Conservation (phyloP, 1,139 yeast genomes). For the Pneumocystis jirovecii region DNA sequence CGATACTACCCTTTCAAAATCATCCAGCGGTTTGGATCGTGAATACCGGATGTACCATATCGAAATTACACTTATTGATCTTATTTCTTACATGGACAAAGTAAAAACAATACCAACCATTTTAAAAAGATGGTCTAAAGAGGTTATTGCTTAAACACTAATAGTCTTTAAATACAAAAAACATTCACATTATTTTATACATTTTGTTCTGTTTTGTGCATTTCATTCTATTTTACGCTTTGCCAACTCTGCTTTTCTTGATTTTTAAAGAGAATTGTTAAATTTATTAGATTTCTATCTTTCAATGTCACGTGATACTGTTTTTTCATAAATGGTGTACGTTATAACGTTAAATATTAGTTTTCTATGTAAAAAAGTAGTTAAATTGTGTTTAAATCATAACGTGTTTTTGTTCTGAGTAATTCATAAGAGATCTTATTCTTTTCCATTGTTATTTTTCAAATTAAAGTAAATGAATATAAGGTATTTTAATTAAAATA, state of each 20-base stretch:
- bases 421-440: no score
- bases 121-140: neutral
- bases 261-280: no score
- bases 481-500: neutral
- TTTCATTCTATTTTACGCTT: neutral
- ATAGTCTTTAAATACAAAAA: no score
- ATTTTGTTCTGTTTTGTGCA: no score
- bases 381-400: neutral
- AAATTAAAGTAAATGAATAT: neutral
- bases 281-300: no score
- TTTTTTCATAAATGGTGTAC: neutral
- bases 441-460: neutral
- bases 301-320: neutral
- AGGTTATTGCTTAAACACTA: neutral
- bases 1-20: neutral
- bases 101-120: constrained; percentile 2
- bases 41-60: constrained; percentile 2
- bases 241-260: neutral
- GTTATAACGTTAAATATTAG: neutral
- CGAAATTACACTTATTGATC: constrained; percentile 3
- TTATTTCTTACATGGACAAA: constrained; percentile 1
- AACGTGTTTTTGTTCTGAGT: neutral
- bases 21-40: constrained; percentile 3
- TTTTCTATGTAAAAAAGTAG: neutral
- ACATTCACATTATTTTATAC: neutral